Evolutionary conservation across 768 basidiomycete species (phyloP), one percentile per base, ranked within the genome.

Genomic region (Mycena rosella): DNA sequence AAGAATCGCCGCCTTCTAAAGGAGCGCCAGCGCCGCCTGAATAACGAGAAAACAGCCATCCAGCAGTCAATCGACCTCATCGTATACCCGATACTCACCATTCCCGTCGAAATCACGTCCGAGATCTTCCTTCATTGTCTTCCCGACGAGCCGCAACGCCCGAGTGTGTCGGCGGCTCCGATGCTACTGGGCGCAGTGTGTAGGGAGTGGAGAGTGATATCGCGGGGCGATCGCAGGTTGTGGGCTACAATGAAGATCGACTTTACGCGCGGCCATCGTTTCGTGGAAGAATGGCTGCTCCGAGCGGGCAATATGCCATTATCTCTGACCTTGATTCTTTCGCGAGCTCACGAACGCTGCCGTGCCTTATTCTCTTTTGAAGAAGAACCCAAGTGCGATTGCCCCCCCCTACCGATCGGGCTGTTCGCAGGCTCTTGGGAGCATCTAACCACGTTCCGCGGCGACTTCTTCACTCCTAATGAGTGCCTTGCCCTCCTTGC

Each of bases 251-350:
- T 61, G 15, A 15, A 32, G 6, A 22, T 61, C 38, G 6, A 5
- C n/a, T 1, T 34, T 34, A 51, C 26, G 30, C 2, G 10, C 24
- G 8, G n/a, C 20, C 26, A 2, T 7, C 11, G n/a, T 20, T 22
- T 52, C 15, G 30, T 61, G 20, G 38, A 22, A 18, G 30, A 52
- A 3, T 61, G 60, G 60, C 51, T 61, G n/a, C 60, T 29, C 48
- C 60, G 48, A 3, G 36, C 24, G 3, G 34, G 60, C 8, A n/a
- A 18, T 22, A 45, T 29, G 36, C 60, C 38, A 20, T 32, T 42
- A 1, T 44, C 36, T 36, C 34, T 61, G 38, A 14, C 11, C 38
- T 17, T 61, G 10, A 9, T 22, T 6, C 40, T 52, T 30, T 40
- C 34, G 5, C 20, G 3, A 40, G 18, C 38, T 13, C 24, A 6